Conservation (phyloP, 345 rosid genomes). For the Turnera subulata region DNA sequence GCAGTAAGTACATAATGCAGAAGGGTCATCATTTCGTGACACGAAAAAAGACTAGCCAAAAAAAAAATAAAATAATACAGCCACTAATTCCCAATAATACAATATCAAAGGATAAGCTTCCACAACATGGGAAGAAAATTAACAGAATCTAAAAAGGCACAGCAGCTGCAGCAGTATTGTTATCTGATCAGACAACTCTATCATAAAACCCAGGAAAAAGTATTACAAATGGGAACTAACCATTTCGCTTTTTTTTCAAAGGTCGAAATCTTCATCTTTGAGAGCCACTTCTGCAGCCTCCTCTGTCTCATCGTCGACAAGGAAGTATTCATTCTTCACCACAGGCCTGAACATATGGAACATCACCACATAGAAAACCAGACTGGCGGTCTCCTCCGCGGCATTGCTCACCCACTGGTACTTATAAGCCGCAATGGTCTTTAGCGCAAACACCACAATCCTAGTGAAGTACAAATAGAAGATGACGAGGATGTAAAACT, state of each 20-base stretch:
- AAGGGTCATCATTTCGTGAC: no score
- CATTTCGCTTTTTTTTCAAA: slow-evolving; percentile 27
- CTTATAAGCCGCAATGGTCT: slow-evolving; percentile 81
- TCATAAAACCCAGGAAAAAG: slow-evolving; percentile 17
- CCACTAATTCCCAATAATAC: slow-evolving; percentile 11
- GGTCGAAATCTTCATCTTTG: slow-evolving; percentile 82
- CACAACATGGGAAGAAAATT: slow-evolving; percentile 15
- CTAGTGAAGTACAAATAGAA: slow-evolving; percentile 90
- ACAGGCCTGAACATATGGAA: slow-evolving; percentile 92
- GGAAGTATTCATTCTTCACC: slow-evolving; percentile 88
- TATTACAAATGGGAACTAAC: slow-evolving; percentile 5
- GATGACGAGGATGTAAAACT: slow-evolving; percentile 84
- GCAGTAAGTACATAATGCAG: no score
- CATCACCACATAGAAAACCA: slow-evolving; percentile 68
- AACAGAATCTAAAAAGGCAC: background rate
- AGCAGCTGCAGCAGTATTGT: slow-evolving; percentile 6
- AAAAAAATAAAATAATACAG: slow-evolving; percentile 4
- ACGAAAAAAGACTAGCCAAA: no score
- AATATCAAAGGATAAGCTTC: slow-evolving; percentile 15
- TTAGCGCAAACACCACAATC: slow-evolving; percentile 82
- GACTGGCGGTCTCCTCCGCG: slow-evolving; percentile 81
- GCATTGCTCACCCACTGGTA: slow-evolving; percentile 95
- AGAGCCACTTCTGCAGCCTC: slow-evolving; percentile 83
- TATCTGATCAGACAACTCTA: slow-evolving; percentile 14
- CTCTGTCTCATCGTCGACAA: slow-evolving; percentile 84